These are phyloP conservation scores for Larix kaempferi DNA, from an alignment of 75 land plant species.

Conservation along the genomic window DNA sequence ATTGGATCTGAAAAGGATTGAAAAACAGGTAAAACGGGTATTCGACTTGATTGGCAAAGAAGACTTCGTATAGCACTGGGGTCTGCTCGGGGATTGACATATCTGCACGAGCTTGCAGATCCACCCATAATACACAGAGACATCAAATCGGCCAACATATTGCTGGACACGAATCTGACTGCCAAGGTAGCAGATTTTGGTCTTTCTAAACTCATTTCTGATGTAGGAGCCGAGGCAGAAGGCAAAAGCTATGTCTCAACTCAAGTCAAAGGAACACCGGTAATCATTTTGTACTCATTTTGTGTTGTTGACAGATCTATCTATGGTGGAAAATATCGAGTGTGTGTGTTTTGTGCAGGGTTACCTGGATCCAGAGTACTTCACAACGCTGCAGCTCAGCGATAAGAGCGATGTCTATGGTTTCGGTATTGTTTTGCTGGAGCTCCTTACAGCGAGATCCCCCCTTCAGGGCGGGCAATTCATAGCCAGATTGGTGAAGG, in stretches of 20 bases:
- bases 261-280: slow-evolving; percentile 40
- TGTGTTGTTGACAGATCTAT: too few relatives aligned
- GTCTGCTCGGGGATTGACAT: slow-evolving; percentile 28
- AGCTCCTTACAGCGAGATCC: slow-evolving; percentile 57
- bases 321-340: too few relatives aligned
- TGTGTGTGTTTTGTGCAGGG: slow-evolving; percentile 41
- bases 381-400: slow-evolving; percentile 73
- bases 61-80: slow-evolving; percentile 31
- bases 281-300: background rate
- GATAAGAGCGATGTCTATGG: slow-evolving; percentile 89
- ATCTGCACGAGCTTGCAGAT: slow-evolving; percentile 24
- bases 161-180: slow-evolving; percentile 24
- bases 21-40: slow-evolving; percentile 9
- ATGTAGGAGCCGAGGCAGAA: background rate
- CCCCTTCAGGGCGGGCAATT: slow-evolving; percentile 65
- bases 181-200: slow-evolving; percentile 44
- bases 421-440: slow-evolving; percentile 82
- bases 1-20: background rate
- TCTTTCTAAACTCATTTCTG: slow-evolving; percentile 13
- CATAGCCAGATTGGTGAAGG: slow-evolving; percentile 52
- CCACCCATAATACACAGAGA: slow-evolving; percentile 44
- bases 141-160: slow-evolving; percentile 31
- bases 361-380: slow-evolving; percentile 80
- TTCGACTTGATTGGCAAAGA: slow-evolving; percentile 18
- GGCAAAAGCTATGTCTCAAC: slow-evolving; percentile 8